Evolutionary conservation across 1,284 basidiomycete genomes (phyloP).

Genomic region (Ustilago vetiveriae): DNA sequence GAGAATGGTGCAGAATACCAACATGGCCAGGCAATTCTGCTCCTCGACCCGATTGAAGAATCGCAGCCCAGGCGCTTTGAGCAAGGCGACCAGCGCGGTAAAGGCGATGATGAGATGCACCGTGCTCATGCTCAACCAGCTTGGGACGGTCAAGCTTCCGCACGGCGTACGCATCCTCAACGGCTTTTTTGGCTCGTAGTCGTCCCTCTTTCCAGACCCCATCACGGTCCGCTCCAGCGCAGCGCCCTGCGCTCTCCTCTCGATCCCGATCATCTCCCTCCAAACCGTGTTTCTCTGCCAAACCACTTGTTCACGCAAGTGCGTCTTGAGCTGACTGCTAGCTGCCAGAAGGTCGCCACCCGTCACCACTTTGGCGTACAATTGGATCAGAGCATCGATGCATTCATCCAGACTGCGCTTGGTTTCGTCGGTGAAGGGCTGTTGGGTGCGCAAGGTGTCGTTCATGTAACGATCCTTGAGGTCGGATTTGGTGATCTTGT

Average conservation of each 20-base stretch:
- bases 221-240: slow-evolving; percentile 62
- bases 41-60: slow-evolving; percentile 76
- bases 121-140: slow-evolving; percentile 61
- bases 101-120: slow-evolving; percentile 61
- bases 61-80: slow-evolving; percentile 62
- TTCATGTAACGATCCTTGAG: slow-evolving; percentile 86
- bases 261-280: slow-evolving; percentile 94
- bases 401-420: slow-evolving; percentile 72
- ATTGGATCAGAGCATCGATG: slow-evolving; percentile 75
- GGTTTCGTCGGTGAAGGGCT: slow-evolving; percentile 72
- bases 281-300: slow-evolving; percentile 96
- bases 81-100: slow-evolving; percentile 53
- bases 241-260: slow-evolving; percentile 71
- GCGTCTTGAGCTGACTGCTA: slow-evolving; percentile 81
- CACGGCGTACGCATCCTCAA: slow-evolving; percentile 50
- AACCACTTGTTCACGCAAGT: slow-evolving; percentile 87
- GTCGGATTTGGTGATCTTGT: slow-evolving; percentile 89
- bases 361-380: slow-evolving; percentile 89
- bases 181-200: slow-evolving; percentile 53
- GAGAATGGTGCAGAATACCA: slow-evolving; percentile 89
- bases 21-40: slow-evolving; percentile 88
- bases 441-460: slow-evolving; percentile 74
- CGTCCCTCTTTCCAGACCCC: slow-evolving; percentile 28
- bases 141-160: slow-evolving; percentile 49
- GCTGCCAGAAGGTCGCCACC: slow-evolving; percentile 79